Base-by-base conservation (phyloP, 805 yeast genomes). In the Candida krabiensis region DNA sequence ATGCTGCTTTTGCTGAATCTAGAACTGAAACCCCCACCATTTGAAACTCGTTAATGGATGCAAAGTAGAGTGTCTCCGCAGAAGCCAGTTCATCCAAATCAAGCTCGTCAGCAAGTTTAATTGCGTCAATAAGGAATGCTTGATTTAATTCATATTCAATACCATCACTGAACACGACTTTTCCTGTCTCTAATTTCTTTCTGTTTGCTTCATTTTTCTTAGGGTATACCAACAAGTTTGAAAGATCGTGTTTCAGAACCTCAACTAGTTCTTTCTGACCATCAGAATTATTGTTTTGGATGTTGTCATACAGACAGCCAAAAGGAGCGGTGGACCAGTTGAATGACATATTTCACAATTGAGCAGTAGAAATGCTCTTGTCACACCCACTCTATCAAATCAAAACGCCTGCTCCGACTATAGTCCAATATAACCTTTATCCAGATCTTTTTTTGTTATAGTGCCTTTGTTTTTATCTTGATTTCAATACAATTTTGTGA, bases 11-110 rank as follows among this genome's bases (percentile, higher is more conserved):
- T 1, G 93, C 96, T 15, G 75, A 67, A 47, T 83, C 89, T 6
- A 70, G 45, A 21, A 76, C 56, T 2, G 70, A 63, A 0, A 71
- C 64, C 1, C 84, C 83, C 18, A 75, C 66, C 9, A 63, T 64
- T 5, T 43, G 38, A 7, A 42, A 33, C 50, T 53, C 62, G 43
- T 52, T 58, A 36, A 51, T 64, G 17, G 58, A 57, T 3, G 88
- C 73, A 43, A 61, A 58, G 35, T 65, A 73, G 2, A 90, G 68
- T 19, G 86, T 55, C 53, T 88, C 86, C 1, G 95, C 93, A 2
- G 86, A 75, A 2, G 75, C 68, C 19, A 85, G 36, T 57, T 91
- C 97, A 60, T 91, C 95, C 35, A 91, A 66, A 34, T 85, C 69
- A 36, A 91, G 68, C 26, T 79, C 79, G 46, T 80, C 86, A 0